Base-by-base conservation (phyloP, 2,329 filamentous ascomycete species). In the Thelonectria blattea region DNA sequence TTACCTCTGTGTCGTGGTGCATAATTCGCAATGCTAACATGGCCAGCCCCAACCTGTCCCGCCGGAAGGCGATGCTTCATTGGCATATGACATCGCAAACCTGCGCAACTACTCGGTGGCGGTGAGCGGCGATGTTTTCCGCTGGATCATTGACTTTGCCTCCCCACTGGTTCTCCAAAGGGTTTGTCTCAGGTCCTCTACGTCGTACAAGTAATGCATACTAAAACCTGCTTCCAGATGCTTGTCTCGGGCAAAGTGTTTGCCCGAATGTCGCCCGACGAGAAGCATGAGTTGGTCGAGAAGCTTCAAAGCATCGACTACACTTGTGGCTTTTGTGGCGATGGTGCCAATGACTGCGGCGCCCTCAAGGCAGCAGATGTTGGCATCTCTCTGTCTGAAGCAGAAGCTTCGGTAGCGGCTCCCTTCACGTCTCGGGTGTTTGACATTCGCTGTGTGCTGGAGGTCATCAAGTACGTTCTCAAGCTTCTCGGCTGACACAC, bases 201-300 rank as follows among this genome's bases (percentile, higher is more conserved):
- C 7, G 2, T 39, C 7, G 14, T 3, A 20, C 6, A 20, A 14
- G 12, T 10, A 9, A 22, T 3, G 10, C 15, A 4, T 20, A 14
- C 46, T 63, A 43, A 68, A 43, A 34, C 59, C 24, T 10, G 24
- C 15, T 14, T 39, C 12, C 74, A 95, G 82, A 94, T 98, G 88
- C 91, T 99, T 56, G 89, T 97, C 37, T 86, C 86, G 55, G 93
- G 94, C 24, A 94, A 95, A 75, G 92, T 99, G 1, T 99, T 96
- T 76, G 96, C 95, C 4, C 90, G 95, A 68, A 99, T 99, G 95
- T 98, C 94, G 2, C 96, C 95, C 0, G 96, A 99, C 73, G 95
- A 99, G 76, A 99, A 99, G 75, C 93, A 97, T 73, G 96, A 99
- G 75, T 82, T 99, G 2, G 93, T 99, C 2, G 95, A 98, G 75